Conservation (phyloP, 2,329 filamentous ascomycete species). For the Penicillium sp. region DNA sequence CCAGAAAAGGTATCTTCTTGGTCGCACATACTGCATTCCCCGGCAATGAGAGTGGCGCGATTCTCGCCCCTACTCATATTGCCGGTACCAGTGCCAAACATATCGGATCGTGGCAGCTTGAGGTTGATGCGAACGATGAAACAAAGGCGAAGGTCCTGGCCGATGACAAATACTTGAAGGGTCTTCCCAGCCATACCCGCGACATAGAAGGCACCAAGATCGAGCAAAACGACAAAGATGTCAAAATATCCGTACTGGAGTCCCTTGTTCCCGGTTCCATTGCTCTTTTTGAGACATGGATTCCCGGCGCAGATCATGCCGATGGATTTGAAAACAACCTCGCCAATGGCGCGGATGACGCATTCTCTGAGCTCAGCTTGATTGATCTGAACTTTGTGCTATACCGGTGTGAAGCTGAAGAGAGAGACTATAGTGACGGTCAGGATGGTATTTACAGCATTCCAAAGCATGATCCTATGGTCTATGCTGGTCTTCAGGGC, state of each 20-base stretch:
- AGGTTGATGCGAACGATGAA: conserved; percentile 76
- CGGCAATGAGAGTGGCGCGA: conserved; percentile 80
- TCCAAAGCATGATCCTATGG: conserved; percentile 76
- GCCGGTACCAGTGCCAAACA: conserved; percentile 81
- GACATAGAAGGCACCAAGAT: conserved; percentile 72
- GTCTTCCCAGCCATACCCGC: conserved; percentile 78
- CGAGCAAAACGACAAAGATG: conserved; percentile 70
- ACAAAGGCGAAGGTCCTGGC: conserved; percentile 62
- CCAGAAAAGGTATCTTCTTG: conserved; percentile 88
- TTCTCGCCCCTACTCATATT: conserved; percentile 75
- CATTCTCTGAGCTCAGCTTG: conserved; percentile 72
- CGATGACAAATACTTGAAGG: conserved; percentile 71
- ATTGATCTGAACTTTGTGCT: conserved; percentile 88
- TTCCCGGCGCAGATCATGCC: conserved; percentile 80
- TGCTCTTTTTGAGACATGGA: conserved; percentile 93
- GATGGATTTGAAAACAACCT: conserved; percentile 82
- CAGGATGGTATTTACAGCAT: conserved; percentile 86
- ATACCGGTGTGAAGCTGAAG: conserved; percentile 89
- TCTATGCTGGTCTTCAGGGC: conserved; percentile 95
- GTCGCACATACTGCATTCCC: conserved; percentile 96
- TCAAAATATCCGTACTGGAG: conserved; percentile 75
- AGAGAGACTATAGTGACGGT: conserved; percentile 73
- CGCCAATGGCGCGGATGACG: conserved; percentile 74
- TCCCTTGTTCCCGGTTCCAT: conserved; percentile 92
- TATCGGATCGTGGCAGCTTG: conserved; percentile 87